Percentiles rank a stretch among this genome's conserved stretches.
phyloP scores from a whole-genome alignment of 331 rosid species.

The Prunus yedoensis region DNA sequence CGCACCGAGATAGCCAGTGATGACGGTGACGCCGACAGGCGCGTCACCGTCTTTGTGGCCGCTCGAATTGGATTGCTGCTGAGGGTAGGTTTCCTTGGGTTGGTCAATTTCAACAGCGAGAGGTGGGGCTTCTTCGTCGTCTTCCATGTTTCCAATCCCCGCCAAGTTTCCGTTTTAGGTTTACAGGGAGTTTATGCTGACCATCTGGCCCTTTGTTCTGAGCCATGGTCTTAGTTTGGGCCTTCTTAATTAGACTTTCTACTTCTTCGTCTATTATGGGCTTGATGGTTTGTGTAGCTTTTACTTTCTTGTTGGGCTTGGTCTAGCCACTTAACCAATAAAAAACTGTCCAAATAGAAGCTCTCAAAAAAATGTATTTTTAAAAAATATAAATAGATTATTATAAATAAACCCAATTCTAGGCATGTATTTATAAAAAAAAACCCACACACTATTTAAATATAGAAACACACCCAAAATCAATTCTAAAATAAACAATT shows the following conservation, averaged over 20 bases:
- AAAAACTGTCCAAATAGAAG: not conserved
- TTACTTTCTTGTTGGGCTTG: not conserved
- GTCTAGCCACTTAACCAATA: not conserved
- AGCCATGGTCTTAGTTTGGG: not conserved
- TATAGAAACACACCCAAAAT: too few species aligned
- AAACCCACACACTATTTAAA: too few species aligned
- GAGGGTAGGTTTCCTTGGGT: constrained; percentile 26
- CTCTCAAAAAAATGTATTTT: not conserved
- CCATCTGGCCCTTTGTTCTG: too few species aligned
- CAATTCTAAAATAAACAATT: too few species aligned
- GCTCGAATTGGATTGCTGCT: constrained; percentile 3
- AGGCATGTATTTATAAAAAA: too few species aligned
- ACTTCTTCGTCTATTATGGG: not conserved
- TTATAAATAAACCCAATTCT: too few species aligned
- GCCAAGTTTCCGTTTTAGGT: not conserved
- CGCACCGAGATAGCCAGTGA: constrained; percentile 95
- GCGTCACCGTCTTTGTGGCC: constrained; percentile 17
- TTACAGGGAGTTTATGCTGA: not conserved
- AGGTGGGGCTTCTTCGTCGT: constrained; percentile 77
- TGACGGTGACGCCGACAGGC: constrained; percentile 83
- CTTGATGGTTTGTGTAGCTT: not conserved
- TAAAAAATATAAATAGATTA: too few species aligned
- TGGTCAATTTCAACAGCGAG: constrained; percentile 68
- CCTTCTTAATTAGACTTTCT: not conserved
- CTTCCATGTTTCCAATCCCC: constrained; percentile 42